Evolutionary conservation across 208 protist species (phyloP).

Genomic region (Acanthamoeba triangularis): DNA sequence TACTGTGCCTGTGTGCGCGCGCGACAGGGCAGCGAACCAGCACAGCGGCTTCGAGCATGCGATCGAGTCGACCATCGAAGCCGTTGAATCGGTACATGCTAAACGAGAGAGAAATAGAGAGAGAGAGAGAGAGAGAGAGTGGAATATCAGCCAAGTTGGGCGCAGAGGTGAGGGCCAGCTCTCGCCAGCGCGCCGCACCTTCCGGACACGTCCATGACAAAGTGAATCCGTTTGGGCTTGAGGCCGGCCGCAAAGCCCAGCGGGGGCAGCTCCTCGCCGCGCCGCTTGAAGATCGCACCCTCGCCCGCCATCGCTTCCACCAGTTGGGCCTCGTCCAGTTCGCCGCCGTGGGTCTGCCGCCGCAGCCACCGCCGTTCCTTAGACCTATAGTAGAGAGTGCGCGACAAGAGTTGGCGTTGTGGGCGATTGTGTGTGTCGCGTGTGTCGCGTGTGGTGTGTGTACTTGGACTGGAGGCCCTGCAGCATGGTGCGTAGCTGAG

Average conservation of each 20-base stretch:
- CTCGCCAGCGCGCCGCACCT: neutral
- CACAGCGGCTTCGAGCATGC: constrained; percentile 93
- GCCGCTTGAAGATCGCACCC: constrained; percentile 94
- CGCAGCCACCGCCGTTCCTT: constrained; percentile 91
- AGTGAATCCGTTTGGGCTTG: constrained; percentile 94
- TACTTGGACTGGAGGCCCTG: constrained; percentile 93
- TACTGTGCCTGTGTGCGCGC: neutral
- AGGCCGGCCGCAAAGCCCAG: constrained; percentile 83
- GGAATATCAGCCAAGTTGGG: neutral
- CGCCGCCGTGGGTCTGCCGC: constrained; percentile 73
- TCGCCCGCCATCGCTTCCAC: constrained; percentile 96
- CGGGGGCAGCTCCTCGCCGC: constrained; percentile 86
- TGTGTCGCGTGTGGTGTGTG: constrained; percentile 29
- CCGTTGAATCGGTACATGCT: constrained; percentile 96
- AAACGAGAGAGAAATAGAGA: neutral
- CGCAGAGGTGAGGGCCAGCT: constrained; percentile 32
- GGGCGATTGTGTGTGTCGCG: constrained; percentile 88
- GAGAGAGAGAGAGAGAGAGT: too few relatives aligned
- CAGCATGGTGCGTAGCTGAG: constrained; percentile 90
- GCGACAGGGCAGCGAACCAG: constrained; percentile 90
- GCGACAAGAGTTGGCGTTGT: constrained; percentile 56
- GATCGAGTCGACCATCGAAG: constrained; percentile 94
- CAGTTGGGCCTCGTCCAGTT: constrained; percentile 94
- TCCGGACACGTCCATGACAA: constrained; percentile 95
- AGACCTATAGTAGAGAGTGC: constrained; percentile 77